These are phyloP conservation scores for Globisporangium sylvaticum DNA, from an alignment of 352 stramenopile genomes.

Conservation along the genomic window DNA sequence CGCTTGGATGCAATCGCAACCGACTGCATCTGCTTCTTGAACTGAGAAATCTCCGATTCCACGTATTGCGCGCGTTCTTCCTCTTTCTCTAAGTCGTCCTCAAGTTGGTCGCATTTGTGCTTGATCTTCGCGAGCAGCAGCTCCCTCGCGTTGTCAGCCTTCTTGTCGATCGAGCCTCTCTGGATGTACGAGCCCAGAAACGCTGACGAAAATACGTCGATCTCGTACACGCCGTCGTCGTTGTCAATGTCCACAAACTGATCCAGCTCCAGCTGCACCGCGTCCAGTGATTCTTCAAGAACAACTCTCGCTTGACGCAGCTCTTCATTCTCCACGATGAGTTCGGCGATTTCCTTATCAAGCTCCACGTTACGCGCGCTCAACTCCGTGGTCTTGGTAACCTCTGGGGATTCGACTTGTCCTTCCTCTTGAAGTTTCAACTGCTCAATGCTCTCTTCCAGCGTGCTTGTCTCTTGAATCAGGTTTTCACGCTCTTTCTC, in stretches of 20 bases:
- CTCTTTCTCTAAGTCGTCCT: conserved; percentile 61
- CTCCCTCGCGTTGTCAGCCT: conserved; percentile 55
- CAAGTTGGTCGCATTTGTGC: conserved; percentile 40
- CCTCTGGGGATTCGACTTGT: conserved; percentile 60
- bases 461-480: conserved; percentile 43
- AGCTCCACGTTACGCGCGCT: conserved; percentile 45
- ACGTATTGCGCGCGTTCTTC: conserved; percentile 44
- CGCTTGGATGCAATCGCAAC: conserved; percentile 58
- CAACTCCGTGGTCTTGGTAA: conserved; percentile 52
- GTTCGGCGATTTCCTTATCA: conserved; percentile 67
- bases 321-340: conserved; percentile 70
- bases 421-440: conserved; percentile 53
- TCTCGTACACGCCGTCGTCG: conserved; percentile 32
- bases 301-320: conserved; percentile 41
- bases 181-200: conserved; percentile 65
- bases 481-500: conserved; percentile 60
- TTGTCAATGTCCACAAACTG: conserved; percentile 60
- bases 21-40: conserved; percentile 62
- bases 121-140: conserved; percentile 57
- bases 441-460: conserved; percentile 60
- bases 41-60: conserved; percentile 64
- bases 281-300: conserved; percentile 57
- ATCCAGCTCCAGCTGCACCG: conserved; percentile 61
- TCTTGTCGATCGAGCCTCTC: conserved; percentile 57
- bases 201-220: conserved; percentile 66